Base-by-base conservation (phyloP, 1,284 basidiomycete species). In the Hymenochaete sp. region DNA sequence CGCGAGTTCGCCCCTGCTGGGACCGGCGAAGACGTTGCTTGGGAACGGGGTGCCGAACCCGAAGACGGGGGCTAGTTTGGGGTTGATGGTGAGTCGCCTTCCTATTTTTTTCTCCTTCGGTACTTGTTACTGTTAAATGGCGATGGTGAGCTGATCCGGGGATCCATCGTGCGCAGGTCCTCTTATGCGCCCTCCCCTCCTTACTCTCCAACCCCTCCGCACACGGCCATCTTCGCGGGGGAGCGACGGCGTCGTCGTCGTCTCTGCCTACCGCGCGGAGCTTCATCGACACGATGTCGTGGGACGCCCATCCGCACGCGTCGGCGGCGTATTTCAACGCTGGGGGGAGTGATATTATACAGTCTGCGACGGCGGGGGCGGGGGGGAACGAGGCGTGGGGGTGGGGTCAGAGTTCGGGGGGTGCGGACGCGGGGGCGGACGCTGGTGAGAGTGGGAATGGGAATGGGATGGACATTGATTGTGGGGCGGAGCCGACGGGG, bases 131-230 rank as follows among this genome's bases (percentile, higher is more conserved):
- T n/a, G n/a, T n/a, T n/a, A n/a, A n/a, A n/a, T n/a, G n/a, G n/a
- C n/a, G n/a, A n/a, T n/a, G n/a, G n/a, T n/a, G n/a, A n/a, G n/a
- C 37, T 40, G 28, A 26, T 47, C 18, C 33, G 40, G 48, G 36
- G 47, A 54, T 40, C 49, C 45, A 51, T 50, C 39, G 47, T 50
- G 39, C 8, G 26, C 65, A 83, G 74, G 79, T 81, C 48, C 68
- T 84, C 37, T 67, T 83, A 40, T 83, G 79, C 53, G 79, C 81
- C 3, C 69, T 87, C 31, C 84, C 84, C 11, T 74, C 77, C n/a
- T 70, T 86, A 42, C 70, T 86, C 41, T 79, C 81, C 68, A 59
- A 22, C 41, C 42, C 29, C 44, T 48, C 13, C 45, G 38, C 27
- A 57, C 71, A 13, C 55, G 75, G 5, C 73, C 75, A 38, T 70